Conservation (phyloP, 2,329 filamentous ascomycete genomes). For the Ceratocystis alfenasii region DNA sequence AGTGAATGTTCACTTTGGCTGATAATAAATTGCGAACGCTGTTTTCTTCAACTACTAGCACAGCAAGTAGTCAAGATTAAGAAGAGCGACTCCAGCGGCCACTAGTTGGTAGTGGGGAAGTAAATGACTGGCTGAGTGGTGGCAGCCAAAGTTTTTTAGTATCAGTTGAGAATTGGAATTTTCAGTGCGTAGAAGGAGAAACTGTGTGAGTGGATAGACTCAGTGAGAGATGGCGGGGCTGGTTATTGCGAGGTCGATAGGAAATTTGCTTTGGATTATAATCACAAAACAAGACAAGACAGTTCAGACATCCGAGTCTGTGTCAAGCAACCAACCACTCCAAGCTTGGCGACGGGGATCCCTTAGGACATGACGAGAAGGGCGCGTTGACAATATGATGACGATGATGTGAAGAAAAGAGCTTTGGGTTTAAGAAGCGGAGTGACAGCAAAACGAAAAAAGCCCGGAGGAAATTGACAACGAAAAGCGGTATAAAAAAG, state of each 20-base stretch:
- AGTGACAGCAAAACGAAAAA: neutral
- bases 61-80: no score
- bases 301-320: neutral
- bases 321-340: conserved; percentile 10
- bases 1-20: no score
- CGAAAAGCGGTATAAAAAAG: neutral
- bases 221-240: neutral
- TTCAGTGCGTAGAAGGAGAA: neutral
- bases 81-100: no score
- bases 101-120: no score
- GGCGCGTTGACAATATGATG: neutral
- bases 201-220: neutral
- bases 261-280: neutral
- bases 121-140: no score
- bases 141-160: neutral
- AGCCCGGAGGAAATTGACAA: neutral
- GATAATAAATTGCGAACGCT: no score
- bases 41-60: no score
- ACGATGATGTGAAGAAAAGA: neutral
- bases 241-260: neutral
- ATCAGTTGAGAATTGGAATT: neutral
- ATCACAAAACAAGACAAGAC: conserved; percentile 4
- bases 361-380: conserved; percentile 11
- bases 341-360: conserved; percentile 7
- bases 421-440: neutral